These are phyloP conservation scores for Nannizziopsis barbatae DNA, from an alignment of 2,329 filamentous ascomycete species.

Conservation along the genomic window DNA sequence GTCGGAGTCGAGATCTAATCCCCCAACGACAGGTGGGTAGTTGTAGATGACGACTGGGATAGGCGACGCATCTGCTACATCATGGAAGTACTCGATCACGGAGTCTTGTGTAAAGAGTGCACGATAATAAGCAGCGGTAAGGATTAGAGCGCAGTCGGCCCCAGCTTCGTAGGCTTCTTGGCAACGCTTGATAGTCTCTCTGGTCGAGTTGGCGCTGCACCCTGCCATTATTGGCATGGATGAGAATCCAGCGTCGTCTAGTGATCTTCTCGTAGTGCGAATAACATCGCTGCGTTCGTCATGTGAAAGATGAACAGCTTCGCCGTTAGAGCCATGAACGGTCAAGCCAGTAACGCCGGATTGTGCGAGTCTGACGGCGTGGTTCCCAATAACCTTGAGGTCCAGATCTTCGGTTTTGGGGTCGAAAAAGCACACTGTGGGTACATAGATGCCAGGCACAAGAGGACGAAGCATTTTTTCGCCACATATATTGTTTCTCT, in stretches of 20 bases:
- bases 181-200: conserved; percentile 65
- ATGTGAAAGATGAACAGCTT: conserved; percentile 71
- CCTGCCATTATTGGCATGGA: conserved; percentile 72
- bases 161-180: conserved; percentile 56
- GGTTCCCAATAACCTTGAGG: conserved; percentile 64
- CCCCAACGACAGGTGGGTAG: conserved; percentile 76
- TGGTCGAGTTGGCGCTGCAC: conserved; percentile 68
- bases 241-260: conserved; percentile 67
- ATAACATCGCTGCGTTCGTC: conserved; percentile 68
- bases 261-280: conserved; percentile 64
- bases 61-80: conserved; percentile 63
- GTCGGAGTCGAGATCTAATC: conserved; percentile 83
- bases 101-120: conserved; percentile 62
- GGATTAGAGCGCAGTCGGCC: conserved; percentile 67
- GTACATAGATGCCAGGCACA: conserved; percentile 15
- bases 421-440: conserved; percentile 75
- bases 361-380: conserved; percentile 64
- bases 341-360: conserved; percentile 72
- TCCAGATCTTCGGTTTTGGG: conserved; percentile 75
- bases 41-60: conserved; percentile 81
- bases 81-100: conserved; percentile 60
- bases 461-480: conserved; percentile 7
- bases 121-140: conserved; percentile 76
- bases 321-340: conserved; percentile 82
- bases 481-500: conserved; percentile 1